phyloP scores from a whole-genome alignment of 176 grass and related monocot species.

The Luzula sylvatica region DNA sequence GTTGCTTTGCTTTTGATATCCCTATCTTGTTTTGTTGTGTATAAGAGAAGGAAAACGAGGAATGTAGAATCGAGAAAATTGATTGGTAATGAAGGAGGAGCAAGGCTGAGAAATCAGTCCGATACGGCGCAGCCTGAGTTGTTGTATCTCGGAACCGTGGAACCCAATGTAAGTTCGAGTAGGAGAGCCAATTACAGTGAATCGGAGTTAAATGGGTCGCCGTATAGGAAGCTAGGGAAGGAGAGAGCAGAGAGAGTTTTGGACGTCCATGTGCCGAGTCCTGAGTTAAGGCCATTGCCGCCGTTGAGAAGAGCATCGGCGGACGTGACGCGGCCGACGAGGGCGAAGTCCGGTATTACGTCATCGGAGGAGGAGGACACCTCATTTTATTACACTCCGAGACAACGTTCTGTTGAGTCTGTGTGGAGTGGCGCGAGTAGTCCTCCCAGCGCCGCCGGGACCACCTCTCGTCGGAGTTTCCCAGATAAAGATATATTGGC shows the following conservation, averaged over 20 bases:
- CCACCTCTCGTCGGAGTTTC: slow-evolving; percentile 68
- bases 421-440: slow-evolving; percentile 35
- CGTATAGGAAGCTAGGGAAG: slow-evolving; percentile 67
- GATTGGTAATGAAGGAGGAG: slow-evolving; percentile 28
- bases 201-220: slow-evolving; percentile 46
- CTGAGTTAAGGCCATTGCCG: slow-evolving; percentile 70
- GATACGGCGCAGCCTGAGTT: slow-evolving; percentile 35
- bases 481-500: slow-evolving; percentile 27
- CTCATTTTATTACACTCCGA: slow-evolving; percentile 60
- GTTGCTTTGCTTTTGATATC: slow-evolving; percentile 26
- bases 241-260: slow-evolving; percentile 44
- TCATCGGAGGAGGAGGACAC: slow-evolving; percentile 86
- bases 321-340: slow-evolving; percentile 37
- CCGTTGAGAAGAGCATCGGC: slow-evolving; percentile 35
- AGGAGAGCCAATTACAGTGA: slow-evolving; percentile 33
- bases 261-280: slow-evolving; percentile 64
- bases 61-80: slow-evolving; percentile 49
- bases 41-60: slow-evolving; percentile 5
- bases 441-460: slow-evolving; percentile 42
- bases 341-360: slow-evolving; percentile 19
- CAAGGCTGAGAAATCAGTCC: slow-evolving; percentile 3
- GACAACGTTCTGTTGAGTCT: slow-evolving; percentile 33
- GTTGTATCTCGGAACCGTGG: slow-evolving; percentile 71
- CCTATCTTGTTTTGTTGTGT: slow-evolving; percentile 14
- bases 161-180: slow-evolving; percentile 27